Percentiles rank a stretch among this genome's conserved stretches.
These are phyloP conservation scores for Aureoboletus auriporus DNA, from an alignment of 768 basidiomycete species.

Conservation along the genomic window DNA sequence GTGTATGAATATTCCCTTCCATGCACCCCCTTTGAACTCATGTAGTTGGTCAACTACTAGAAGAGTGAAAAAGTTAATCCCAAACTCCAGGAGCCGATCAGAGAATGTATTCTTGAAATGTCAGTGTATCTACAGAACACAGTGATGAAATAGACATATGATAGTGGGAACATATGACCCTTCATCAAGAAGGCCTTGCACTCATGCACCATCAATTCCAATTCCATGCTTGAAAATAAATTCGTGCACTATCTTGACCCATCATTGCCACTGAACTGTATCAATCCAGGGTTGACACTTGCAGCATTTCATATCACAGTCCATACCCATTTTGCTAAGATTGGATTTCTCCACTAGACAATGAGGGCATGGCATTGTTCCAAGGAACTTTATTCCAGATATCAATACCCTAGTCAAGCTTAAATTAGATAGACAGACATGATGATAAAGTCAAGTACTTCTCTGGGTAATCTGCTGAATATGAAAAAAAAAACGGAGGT, in stretches of 20 bases:
- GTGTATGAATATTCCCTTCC: too few relatives aligned
- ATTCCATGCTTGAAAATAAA: neutral
- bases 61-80: too few relatives aligned
- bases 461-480: too few relatives aligned
- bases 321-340: neutral
- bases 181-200: neutral
- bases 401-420: neutral
- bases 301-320: neutral
- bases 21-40: too few relatives aligned
- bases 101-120: too few relatives aligned
- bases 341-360: neutral
- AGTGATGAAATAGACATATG: neutral
- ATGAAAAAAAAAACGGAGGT: too few relatives aligned
- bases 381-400: neutral
- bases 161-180: neutral
- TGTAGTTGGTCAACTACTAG: too few relatives aligned
- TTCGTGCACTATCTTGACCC: neutral
- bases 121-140: neutral
- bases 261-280: neutral
- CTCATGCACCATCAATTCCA: neutral
- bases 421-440: too few relatives aligned
- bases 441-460: too few relatives aligned
- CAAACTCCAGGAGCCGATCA: too few relatives aligned
- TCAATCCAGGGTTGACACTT: neutral
- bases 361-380: neutral